phyloP scores from a whole-genome alignment of 2,329 filamentous ascomycete species.

The Alternaria consortialis region DNA sequence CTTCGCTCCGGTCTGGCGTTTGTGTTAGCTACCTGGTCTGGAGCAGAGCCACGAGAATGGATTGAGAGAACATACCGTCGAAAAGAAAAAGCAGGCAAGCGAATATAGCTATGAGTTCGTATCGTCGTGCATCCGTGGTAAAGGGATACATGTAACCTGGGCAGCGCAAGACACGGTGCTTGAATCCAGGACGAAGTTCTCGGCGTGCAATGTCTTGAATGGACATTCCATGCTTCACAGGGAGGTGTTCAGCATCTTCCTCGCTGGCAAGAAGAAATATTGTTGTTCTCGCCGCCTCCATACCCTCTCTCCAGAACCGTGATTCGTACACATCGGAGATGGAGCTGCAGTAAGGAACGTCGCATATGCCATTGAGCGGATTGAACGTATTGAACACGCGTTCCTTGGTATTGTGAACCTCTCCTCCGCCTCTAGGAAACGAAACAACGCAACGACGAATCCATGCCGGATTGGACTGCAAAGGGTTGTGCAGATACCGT shows the following conservation, averaged over 20 bases:
- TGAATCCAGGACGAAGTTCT: neutral
- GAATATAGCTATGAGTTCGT: neutral
- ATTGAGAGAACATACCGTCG: neutral
- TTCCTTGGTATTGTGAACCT: neutral
- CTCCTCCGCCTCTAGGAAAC: neutral
- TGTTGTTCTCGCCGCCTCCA: neutral
- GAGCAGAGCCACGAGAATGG: neutral
- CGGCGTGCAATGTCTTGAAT: neutral
- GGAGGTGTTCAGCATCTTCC: neutral
- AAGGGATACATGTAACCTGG: neutral
- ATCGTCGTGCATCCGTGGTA: neutral
- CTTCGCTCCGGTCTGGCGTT: neutral
- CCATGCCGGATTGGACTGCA: neutral
- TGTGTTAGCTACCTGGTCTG: neutral
- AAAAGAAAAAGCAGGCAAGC: neutral
- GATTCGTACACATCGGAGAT: neutral
- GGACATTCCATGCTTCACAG: neutral
- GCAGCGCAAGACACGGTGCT: neutral
- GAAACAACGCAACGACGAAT: neutral
- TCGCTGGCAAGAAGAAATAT: neutral
- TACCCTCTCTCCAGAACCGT: neutral
- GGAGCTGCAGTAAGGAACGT: neutral
- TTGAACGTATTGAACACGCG: neutral
- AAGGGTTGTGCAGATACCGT: neutral
- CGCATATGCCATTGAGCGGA: neutral